Evolutionary conservation across 345 rosid genomes (phyloP), one percentile per base, ranked within the genome.

Genomic region (Aquilaria yunnanensis): DNA sequence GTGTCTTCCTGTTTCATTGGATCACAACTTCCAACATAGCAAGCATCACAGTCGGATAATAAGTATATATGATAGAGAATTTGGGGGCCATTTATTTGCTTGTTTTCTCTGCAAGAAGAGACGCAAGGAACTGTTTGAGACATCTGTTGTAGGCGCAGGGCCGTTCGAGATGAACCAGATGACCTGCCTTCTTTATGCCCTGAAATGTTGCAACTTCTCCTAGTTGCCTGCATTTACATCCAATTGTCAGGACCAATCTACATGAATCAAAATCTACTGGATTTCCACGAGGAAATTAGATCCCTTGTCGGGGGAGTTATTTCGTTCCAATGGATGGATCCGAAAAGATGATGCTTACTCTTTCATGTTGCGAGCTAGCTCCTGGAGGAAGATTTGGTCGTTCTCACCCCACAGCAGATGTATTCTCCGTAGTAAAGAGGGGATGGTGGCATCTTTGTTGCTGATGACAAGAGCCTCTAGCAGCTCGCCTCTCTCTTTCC

Each of bases 361-460:
- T 83, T 82, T 90, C 99, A 88, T 90, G 75, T 75, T 79, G 71
- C 73, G 79, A 49, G 97, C 99, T 3, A 79, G 75, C 63, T 86
- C 95, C 47, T 88, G 67, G 33, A 74, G 82, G 78, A 94, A 90
- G 31, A 88, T 79, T 56, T 77, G 86, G 33, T 94, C 99, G 57
- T 77, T 69, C 70, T 90, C 96, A 10, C 99, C 99, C 99, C 96
- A 93, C 14, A 90, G 56, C 2, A 93, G 86, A 81, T 84, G 85
- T 72, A 93, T 78, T 66, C 74, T 88, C 80, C 78, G 94, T 31
- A 78, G 69, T 55, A 83, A 86, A 41, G 23, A 61, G 14, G 90
- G 90, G 47, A 86, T 72, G 61, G 71, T 53, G 16, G 69, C 62
- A 5, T 85, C 86, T 70, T 82, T 74, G 77, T 86, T 90, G 82